Conservation (phyloP, 192 early-diverging fungal species). For the Coemansia sp. region DNA sequence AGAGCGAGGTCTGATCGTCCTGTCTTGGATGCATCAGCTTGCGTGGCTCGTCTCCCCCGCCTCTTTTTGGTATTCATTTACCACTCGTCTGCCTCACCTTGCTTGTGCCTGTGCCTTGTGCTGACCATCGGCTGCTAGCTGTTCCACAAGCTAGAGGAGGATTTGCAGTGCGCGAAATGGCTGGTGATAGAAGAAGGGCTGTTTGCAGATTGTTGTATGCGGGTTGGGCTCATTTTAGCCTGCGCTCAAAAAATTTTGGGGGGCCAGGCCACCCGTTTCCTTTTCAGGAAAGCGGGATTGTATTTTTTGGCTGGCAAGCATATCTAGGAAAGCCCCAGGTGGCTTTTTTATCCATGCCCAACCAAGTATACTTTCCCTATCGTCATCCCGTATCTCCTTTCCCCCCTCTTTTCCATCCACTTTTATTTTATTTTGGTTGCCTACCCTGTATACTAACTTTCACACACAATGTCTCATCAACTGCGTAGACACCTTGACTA, state of each 20-base stretch:
- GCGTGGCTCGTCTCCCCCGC: slow-evolving; percentile 1
- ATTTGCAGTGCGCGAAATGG: slow-evolving; percentile 12
- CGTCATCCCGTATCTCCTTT: slow-evolving; percentile 6
- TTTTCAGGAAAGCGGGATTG: slow-evolving; percentile 20
- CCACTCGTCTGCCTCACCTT: slow-evolving; percentile 3
- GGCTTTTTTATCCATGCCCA: slow-evolving; percentile 5
- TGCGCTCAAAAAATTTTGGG: slow-evolving; percentile 20
- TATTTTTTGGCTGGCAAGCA: slow-evolving; percentile 19
- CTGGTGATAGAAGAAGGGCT: slow-evolving; percentile 3
- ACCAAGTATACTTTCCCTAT: background rate
- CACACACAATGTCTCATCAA: slow-evolving; percentile 10
- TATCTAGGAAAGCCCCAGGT: slow-evolving; percentile 12
- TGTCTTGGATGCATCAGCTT: slow-evolving; percentile 6
- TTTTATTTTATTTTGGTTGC: background rate
- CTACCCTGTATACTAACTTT: slow-evolving; percentile 12
- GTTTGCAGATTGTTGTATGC: slow-evolving; percentile 8
- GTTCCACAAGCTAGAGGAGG: background rate
- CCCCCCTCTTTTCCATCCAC: slow-evolving; percentile 1
- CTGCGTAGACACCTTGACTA: slow-evolving; percentile 16
- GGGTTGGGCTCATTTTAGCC: background rate
- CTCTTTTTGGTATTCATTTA: background rate
- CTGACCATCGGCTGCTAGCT: background rate
- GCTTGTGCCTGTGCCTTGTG: background rate
- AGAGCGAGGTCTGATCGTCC: slow-evolving; percentile 3
- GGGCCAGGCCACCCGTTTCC: slow-evolving; percentile 15